A percentile compares a stretch with the other conserved stretches of the same genome.
Conservation (phyloP, 2,329 filamentous ascomycete species). For the Fusarium continuum region DNA sequence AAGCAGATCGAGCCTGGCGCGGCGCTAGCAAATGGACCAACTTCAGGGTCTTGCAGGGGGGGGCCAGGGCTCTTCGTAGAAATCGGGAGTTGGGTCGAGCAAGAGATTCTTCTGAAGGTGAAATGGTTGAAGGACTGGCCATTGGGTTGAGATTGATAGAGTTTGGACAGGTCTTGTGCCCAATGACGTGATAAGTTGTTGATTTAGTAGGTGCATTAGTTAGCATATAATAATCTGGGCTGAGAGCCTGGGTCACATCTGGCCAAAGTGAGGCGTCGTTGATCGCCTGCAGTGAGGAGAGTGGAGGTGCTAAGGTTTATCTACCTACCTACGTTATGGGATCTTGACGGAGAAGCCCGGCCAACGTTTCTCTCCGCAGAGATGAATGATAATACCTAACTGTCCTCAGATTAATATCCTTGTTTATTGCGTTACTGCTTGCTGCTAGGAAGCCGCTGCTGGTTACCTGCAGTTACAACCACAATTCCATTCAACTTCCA, state of each 20-base stretch:
- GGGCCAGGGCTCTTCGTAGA: background rate
- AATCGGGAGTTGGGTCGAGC: constrained; percentile 13
- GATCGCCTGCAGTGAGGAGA: constrained; percentile 8
- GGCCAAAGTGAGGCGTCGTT: constrained; percentile 28
- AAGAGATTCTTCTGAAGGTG: background rate
- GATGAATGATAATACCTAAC: background rate
- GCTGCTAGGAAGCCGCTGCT: constrained; percentile 20
- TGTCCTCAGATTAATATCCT: constrained; percentile 13
- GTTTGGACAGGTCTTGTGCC: constrained; percentile 13
- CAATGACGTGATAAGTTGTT: constrained; percentile 28
- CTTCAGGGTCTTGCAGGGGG: constrained; percentile 37
- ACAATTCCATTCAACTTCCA: constrained; percentile 20
- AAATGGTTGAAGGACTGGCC: background rate
- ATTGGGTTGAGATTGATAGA: constrained; percentile 4
- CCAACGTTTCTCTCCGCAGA: background rate
- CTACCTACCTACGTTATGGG: too few species aligned
- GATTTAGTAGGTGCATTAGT: constrained; percentile 16
- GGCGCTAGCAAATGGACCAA: constrained; percentile 21
- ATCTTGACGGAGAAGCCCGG: background rate
- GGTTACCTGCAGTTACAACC: constrained; percentile 19
- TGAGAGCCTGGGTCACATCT: constrained; percentile 3
- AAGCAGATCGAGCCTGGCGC: constrained; percentile 22
- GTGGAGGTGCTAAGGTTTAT: constrained; percentile 17
- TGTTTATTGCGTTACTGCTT: background rate
- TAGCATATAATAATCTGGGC: constrained; percentile 1